Evolutionary conservation across 2,329 filamentous ascomycete genomes (phyloP).

Genomic region (Botrytis medusae): DNA sequence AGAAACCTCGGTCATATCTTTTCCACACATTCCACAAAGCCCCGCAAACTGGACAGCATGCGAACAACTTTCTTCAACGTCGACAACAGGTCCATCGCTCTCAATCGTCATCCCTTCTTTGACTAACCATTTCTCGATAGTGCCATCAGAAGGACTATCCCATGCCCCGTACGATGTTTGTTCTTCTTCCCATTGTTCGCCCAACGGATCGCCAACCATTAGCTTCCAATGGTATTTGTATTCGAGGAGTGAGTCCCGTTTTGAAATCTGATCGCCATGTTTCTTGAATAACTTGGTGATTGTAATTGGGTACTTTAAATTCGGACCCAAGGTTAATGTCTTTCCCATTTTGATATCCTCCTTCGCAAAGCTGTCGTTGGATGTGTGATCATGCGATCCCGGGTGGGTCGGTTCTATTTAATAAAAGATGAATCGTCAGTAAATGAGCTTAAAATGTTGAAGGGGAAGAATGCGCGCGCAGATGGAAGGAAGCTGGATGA

Average conservation of each 20-base stretch:
- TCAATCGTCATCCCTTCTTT: conserved; percentile 63
- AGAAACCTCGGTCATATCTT: conserved; percentile 89
- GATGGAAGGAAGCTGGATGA: not conserved
- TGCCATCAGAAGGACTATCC: conserved; percentile 81
- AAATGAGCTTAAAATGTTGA: conserved; percentile 22
- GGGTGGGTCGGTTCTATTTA: conserved; percentile 23
- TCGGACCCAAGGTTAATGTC: conserved; percentile 53
- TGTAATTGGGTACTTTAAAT: conserved; percentile 89
- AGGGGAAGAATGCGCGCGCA: not conserved
- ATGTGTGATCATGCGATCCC: conserved; percentile 38
- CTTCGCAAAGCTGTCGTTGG: conserved; percentile 29
- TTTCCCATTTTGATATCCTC: conserved; percentile 46
- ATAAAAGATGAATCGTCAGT: conserved; percentile 19
- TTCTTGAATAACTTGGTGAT: conserved; percentile 80
- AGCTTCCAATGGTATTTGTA: conserved; percentile 84
- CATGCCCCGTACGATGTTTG: conserved; percentile 74
- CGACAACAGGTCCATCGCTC: conserved; percentile 59
- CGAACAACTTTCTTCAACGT: conserved; percentile 86
- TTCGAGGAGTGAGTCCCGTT: conserved; percentile 76
- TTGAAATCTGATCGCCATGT: conserved; percentile 71
- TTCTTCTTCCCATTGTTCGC: conserved; percentile 64
- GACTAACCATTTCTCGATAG: conserved; percentile 74
- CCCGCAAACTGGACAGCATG: conserved; percentile 91
- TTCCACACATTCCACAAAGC: conserved; percentile 87
- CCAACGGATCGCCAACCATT: conserved; percentile 66